A percentile compares a stretch with the other conserved stretches of the same genome.
phyloP scores from a whole-genome alignment of 2,329 filamentous ascomycete genomes.

The Paecilomyces formosus region DNA sequence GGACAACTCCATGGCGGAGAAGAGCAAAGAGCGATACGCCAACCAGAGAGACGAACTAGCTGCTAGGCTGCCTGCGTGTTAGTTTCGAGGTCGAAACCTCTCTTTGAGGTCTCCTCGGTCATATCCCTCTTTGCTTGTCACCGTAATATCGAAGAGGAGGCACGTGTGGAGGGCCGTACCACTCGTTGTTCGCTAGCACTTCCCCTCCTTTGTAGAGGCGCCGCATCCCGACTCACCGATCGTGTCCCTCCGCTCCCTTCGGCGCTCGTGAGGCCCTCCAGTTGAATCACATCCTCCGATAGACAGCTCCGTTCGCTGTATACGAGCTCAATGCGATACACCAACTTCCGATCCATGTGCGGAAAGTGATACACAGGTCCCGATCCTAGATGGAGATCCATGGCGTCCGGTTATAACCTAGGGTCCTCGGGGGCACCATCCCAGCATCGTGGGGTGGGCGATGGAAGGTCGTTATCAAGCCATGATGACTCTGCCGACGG shows the following conservation, averaged over 20 bases:
- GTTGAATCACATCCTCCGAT: neutral
- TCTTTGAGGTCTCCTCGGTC: neutral
- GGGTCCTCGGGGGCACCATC: constrained; percentile 34
- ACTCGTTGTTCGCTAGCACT: neutral
- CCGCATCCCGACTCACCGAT: neutral
- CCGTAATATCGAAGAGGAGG: neutral
- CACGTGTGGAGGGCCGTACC: neutral
- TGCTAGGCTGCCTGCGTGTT: neutral
- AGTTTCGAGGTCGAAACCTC: neutral
- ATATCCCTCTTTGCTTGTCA: neutral
- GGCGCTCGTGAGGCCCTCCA: neutral
- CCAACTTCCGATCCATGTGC: constrained; percentile 10
- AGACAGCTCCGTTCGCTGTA: constrained; percentile 11
- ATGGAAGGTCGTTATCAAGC: constrained; percentile 30
- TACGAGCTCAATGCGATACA: constrained; percentile 20
- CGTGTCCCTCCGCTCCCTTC: neutral
- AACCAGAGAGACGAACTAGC: neutral
- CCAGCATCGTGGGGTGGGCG: constrained; percentile 31
- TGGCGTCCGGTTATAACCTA: constrained; percentile 38
- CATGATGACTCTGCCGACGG: constrained; percentile 30
- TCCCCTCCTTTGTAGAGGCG: neutral
- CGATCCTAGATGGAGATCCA: constrained; percentile 36
- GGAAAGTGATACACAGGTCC: constrained; percentile 8
- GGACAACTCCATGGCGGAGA: neutral
- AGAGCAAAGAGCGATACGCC: neutral